Conservation (phyloP, 257 asterid species). For the Parsonsia alboflavescens region DNA sequence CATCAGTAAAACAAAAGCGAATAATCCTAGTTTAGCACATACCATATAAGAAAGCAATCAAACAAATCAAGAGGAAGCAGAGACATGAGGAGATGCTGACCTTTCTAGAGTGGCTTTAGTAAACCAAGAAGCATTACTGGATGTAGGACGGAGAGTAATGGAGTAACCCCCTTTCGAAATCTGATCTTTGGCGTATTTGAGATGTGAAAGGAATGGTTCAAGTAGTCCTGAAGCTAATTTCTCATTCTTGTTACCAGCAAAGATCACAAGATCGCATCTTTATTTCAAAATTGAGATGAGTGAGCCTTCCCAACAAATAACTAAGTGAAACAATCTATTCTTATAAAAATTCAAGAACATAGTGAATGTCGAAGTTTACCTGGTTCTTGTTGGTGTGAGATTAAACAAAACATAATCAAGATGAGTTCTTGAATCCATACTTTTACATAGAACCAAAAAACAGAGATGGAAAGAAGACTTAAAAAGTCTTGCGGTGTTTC, state of each 20-base stretch:
- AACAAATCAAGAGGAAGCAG: neutral
- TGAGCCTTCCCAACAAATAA: conserved; percentile 4
- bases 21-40: neutral
- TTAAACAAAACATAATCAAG: conserved; percentile 76
- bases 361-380: conserved; percentile 28
- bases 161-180: conserved; percentile 82
- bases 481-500: neutral
- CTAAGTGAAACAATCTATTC: neutral
- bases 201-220: conserved; percentile 65
- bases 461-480: neutral
- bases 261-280: conserved; percentile 80
- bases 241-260: conserved; percentile 63
- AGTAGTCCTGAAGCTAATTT: conserved; percentile 72
- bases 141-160: conserved; percentile 47
- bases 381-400: conserved; percentile 80
- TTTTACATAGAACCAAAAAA: conserved; percentile 4
- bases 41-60: neutral
- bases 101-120: conserved; percentile 69
- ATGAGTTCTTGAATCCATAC: conserved; percentile 55
- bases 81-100: conserved; percentile 22
- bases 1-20: neutral
- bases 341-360: neutral
- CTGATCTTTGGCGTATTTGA: conserved; percentile 73
- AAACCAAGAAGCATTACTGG: conserved; percentile 50
- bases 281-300: conserved; percentile 12